A percentile compares a stretch with the other conserved stretches of the same genome.
Conservation (phyloP, 73 alveolate genomes). For the Blepharisma stoltei region DNA sequence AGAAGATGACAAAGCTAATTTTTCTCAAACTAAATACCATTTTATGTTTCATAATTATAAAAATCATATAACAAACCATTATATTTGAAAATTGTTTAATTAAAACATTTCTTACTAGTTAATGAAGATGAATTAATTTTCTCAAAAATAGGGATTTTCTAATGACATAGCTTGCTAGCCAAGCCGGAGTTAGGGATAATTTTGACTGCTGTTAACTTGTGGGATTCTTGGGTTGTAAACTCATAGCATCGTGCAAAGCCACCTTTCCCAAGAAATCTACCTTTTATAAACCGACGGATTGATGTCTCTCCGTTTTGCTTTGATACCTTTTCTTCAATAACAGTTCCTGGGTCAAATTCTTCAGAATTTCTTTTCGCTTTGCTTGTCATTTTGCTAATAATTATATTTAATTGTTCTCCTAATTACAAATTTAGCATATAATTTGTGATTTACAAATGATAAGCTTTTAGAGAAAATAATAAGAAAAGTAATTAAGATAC, state of each 20-base stretch:
- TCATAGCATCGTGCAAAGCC: constrained; percentile 86
- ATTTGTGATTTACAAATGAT: not conserved
- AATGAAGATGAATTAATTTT: too few relatives aligned
- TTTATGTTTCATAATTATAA: too few relatives aligned
- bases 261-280: constrained; percentile 77
- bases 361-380: not conserved
- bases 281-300: constrained; percentile 57
- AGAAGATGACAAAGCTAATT: too few relatives aligned
- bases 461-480: not conserved
- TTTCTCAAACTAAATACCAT: too few relatives aligned
- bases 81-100: too few relatives aligned
- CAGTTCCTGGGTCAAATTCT: constrained; percentile 34
- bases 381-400: not conserved
- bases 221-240: constrained; percentile 49
- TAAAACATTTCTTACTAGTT: too few relatives aligned
- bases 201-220: constrained; percentile 76
- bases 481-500: not conserved
- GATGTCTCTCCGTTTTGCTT: constrained; percentile 54
- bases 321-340: constrained; percentile 71
- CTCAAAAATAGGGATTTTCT: too few relatives aligned
- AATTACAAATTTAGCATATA: not conserved
- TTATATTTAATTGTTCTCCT: not conserved
- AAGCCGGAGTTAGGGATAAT: too few relatives aligned
- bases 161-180: too few relatives aligned
- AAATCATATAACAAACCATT: too few relatives aligned